phyloP scores from a whole-genome alignment of 176 grass and related monocot species.

The Aegilops umbellulata region DNA sequence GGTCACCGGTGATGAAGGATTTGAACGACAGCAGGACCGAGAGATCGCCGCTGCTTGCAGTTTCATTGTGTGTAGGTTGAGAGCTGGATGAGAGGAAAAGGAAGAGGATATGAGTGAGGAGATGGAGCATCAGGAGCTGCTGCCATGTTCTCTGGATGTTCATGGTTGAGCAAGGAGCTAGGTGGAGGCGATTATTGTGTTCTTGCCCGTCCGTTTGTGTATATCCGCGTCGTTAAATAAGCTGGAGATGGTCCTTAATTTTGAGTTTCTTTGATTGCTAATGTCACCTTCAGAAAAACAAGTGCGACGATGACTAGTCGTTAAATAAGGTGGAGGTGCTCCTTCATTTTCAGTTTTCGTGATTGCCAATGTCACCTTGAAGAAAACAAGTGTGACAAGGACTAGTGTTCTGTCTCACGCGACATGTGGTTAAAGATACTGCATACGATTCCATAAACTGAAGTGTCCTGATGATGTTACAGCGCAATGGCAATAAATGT shows the following conservation, averaged over 20 bases:
- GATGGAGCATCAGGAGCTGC: slow-evolving; percentile 6
- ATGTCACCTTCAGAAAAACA: background rate
- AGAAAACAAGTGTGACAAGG: too few relatives aligned
- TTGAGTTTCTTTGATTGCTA: background rate
- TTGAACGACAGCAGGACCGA: slow-evolving; percentile 16
- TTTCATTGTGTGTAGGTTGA: background rate
- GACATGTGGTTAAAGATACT: background rate
- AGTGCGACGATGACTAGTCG: background rate
- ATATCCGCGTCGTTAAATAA: background rate
- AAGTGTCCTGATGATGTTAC: background rate
- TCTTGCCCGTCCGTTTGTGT: background rate
- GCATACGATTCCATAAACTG: background rate
- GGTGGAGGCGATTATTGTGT: background rate
- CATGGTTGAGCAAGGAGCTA: background rate
- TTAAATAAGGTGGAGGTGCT: too few relatives aligned
- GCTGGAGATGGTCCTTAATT: background rate
- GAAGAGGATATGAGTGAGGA: background rate
- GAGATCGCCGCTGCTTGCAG: background rate
- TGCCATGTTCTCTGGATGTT: background rate
- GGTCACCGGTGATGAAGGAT: slow-evolving; percentile 22
- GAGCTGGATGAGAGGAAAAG: slow-evolving; percentile 14
- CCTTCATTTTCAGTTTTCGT: too few relatives aligned
- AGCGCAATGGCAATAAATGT: background rate
- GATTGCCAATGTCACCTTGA: too few relatives aligned
- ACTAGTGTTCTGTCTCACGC: background rate